A percentile compares a stretch with the other conserved stretches of the same genome.
Conservation (phyloP, 768 basidiomycete genomes). For the Melanogaster broomeanus region DNA sequence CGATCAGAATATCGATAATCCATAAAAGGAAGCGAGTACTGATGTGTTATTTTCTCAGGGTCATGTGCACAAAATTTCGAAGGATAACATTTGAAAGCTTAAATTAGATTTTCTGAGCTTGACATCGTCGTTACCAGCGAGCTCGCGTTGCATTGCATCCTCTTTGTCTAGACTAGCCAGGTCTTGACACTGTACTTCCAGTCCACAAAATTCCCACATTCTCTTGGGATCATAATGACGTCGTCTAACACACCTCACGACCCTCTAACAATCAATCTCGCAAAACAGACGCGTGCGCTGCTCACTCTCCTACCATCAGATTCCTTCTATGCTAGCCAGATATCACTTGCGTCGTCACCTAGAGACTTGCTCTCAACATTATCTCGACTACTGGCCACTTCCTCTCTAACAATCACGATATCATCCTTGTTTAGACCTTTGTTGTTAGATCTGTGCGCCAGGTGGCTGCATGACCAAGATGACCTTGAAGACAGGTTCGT, state of each 20-base stretch:
- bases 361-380: conserved; percentile 51
- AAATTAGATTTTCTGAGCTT: conserved; percentile 11
- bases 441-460: conserved; percentile 73
- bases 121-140: conserved; percentile 2
- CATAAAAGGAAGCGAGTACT: conserved; percentile 14
- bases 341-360: conserved; percentile 42
- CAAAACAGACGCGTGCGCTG: conserved; percentile 51
- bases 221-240: conserved; percentile 9
- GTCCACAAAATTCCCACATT: neutral
- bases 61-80: conserved; percentile 25
- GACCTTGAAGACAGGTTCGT: conserved; percentile 52
- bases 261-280: conserved; percentile 61
- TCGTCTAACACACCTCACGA: conserved; percentile 37
- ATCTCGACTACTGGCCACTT: conserved; percentile 59
- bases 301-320: conserved; percentile 44
- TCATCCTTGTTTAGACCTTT: conserved; percentile 74
- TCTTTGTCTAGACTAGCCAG: neutral
- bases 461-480: conserved; percentile 69
- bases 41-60: conserved; percentile 2
- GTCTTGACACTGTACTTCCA: neutral
- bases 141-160: neutral
- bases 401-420: conserved; percentile 63
- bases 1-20: conserved; percentile 17
- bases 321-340: conserved; percentile 39
- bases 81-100: no score